These are phyloP conservation scores for Lenzites betulinus DNA, from an alignment of 768 basidiomycete species.

Conservation along the genomic window DNA sequence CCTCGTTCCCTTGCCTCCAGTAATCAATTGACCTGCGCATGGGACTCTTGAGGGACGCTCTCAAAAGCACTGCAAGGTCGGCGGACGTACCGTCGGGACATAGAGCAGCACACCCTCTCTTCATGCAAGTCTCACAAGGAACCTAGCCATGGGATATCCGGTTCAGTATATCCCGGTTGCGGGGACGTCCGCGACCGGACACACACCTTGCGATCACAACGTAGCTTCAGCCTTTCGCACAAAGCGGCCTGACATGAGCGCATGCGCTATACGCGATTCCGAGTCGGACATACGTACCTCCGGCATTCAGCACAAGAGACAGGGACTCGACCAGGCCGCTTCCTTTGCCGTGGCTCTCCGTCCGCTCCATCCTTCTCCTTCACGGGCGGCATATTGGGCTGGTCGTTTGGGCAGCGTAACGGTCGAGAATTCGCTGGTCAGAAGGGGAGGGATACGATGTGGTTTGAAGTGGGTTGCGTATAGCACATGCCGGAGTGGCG, in stretches of 20 bases:
- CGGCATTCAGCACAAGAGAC: constrained; percentile 42
- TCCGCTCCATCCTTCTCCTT: constrained; percentile 20
- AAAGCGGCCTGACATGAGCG: not conserved
- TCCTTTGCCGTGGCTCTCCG: constrained; percentile 38
- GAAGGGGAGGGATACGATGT: not conserved
- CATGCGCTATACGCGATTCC: not conserved
- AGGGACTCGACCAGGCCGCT: constrained; percentile 51
- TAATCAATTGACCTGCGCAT: constrained; percentile 49
- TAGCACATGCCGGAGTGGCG: not conserved
- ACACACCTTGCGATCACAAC: constrained; percentile 36
- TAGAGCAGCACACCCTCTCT: constrained; percentile 71
- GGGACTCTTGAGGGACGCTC: not conserved
- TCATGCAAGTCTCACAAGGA: constrained; percentile 77
- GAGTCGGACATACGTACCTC: constrained; percentile 27
- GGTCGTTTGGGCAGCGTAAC: no score
- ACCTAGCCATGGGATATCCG: constrained; percentile 43
- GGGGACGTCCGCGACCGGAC: not conserved
- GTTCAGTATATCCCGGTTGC: no score
- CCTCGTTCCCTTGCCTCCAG: constrained; percentile 61
- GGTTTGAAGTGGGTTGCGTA: not conserved
- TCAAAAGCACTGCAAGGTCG: not conserved
- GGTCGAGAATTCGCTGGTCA: no score
- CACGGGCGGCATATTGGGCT: constrained; percentile 10
- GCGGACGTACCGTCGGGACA: constrained; percentile 68
- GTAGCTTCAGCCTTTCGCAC: constrained; percentile 33